phyloP scores from a whole-genome alignment of 2,329 filamentous ascomycete genomes.

The Fonsecaea pedrosoi region DNA sequence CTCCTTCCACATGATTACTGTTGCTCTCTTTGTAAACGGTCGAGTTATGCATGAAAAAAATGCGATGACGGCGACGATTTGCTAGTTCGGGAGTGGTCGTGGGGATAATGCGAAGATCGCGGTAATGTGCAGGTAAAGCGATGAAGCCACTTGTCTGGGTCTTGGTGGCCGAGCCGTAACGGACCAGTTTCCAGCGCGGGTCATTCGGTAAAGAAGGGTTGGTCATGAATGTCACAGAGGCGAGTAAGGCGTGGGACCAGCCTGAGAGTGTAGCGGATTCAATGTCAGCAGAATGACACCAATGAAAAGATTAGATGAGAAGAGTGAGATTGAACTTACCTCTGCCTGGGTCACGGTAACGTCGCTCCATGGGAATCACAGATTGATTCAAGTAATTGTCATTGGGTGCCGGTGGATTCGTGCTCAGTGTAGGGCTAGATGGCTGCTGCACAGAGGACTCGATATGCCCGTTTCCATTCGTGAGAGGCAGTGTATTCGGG shows the following conservation, averaged over 20 bases:
- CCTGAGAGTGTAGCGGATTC: background rate
- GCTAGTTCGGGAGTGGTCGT: slow-evolving; percentile 28
- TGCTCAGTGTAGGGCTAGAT: slow-evolving; percentile 40
- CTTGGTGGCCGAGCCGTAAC: slow-evolving; percentile 70
- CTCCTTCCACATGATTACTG: slow-evolving; percentile 62
- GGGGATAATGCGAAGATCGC: slow-evolving; percentile 68
- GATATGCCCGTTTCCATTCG: slow-evolving; percentile 30
- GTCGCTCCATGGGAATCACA: slow-evolving; percentile 51
- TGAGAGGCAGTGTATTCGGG: slow-evolving; percentile 22
- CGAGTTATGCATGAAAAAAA: slow-evolving; percentile 36
- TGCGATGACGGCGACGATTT: slow-evolving; percentile 30
- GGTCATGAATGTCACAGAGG: slow-evolving; percentile 69
- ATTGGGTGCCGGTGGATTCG: background rate
- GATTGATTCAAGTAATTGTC: slow-evolving; percentile 35
- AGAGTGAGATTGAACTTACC: slow-evolving; percentile 48
- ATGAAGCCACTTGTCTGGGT: slow-evolving; percentile 76
- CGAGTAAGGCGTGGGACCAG: slow-evolving; percentile 67
- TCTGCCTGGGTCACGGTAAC: slow-evolving; percentile 54
- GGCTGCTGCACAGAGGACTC: slow-evolving; percentile 15
- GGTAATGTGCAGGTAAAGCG: slow-evolving; percentile 68
- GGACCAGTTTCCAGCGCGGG: slow-evolving; percentile 66
- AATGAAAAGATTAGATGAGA: background rate
- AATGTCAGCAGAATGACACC: background rate
- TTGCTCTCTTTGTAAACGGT: slow-evolving; percentile 31
- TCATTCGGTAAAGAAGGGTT: slow-evolving; percentile 67